Conservation (phyloP, 441 rosid species). For the Adansonia madagascariensis region DNA sequence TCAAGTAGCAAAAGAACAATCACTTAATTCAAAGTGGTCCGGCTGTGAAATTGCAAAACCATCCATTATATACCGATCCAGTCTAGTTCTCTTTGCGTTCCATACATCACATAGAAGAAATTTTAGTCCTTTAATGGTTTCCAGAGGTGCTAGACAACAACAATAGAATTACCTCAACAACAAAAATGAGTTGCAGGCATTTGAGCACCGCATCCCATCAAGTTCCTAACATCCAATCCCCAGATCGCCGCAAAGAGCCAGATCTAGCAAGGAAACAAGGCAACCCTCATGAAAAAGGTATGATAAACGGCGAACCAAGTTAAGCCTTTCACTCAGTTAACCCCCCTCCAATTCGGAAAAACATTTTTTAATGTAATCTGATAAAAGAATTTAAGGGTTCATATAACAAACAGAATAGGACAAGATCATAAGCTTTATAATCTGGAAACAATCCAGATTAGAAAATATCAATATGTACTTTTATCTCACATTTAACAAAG, state of each 20-base stretch:
- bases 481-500: constrained; percentile 7
- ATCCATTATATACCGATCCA: constrained; percentile 38
- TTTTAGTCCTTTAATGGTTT: constrained; percentile 31
- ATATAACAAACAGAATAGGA: background rate
- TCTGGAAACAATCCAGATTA: background rate
- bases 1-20: constrained; percentile 33
- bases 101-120: constrained; percentile 31
- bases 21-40: constrained; percentile 47
- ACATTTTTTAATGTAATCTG: background rate
- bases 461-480: background rate
- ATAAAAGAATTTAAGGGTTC: background rate
- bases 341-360: constrained; percentile 29
- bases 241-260: constrained; percentile 71
- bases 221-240: constrained; percentile 81
- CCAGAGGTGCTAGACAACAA: constrained; percentile 45
- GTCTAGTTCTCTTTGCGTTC: constrained; percentile 35
- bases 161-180: constrained; percentile 61
- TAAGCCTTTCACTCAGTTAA: constrained; percentile 27
- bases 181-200: constrained; percentile 54
- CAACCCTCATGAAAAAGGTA: constrained; percentile 47
- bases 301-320: constrained; percentile 36
- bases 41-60: constrained; percentile 44
- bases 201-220: constrained; percentile 69
- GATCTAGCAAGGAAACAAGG: constrained; percentile 84
- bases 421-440: background rate